Conservation (phyloP, 352 stramenopile species). For the Pythium myriotylum region DNA sequence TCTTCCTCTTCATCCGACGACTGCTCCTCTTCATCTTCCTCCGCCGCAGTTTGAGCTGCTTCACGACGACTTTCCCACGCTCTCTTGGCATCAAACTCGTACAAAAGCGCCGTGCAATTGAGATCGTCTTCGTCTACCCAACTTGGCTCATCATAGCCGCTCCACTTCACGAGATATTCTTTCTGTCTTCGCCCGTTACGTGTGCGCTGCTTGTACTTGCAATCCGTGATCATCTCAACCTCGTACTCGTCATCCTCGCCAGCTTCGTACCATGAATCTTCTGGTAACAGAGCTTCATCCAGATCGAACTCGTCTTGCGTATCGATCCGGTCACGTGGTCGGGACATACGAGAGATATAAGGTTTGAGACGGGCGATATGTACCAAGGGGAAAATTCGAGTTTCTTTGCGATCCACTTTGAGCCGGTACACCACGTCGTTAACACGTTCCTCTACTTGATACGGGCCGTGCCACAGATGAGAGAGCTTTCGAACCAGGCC, state of each 20-base stretch:
- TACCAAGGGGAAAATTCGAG: not conserved
- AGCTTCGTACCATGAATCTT: slow-evolving; percentile 16
- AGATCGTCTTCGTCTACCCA: too few species aligned
- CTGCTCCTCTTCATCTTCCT: too few species aligned
- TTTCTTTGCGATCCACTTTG: not conserved
- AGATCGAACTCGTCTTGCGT: not conserved
- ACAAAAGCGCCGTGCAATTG: too few species aligned
- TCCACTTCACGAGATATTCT: slow-evolving; percentile 33
- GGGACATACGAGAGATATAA: not conserved
- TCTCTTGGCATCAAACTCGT: too few species aligned
- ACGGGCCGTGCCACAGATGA: slow-evolving; percentile 18
- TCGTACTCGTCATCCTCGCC: slow-evolving; percentile 13
- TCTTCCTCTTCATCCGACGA: too few species aligned
- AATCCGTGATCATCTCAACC: slow-evolving; percentile 15
- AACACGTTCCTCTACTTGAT: slow-evolving; percentile 4
- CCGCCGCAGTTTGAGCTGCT: too few species aligned
- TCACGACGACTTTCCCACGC: too few species aligned
- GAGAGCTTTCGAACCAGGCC: slow-evolving; percentile 8
- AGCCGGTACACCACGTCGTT: slow-evolving; percentile 12
- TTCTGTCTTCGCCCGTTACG: slow-evolving; percentile 20
- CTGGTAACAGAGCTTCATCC: slow-evolving; percentile 13
- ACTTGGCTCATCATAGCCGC: slow-evolving; percentile 19
- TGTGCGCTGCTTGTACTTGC: not conserved
- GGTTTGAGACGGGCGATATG: slow-evolving; percentile 17
- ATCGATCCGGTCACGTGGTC: not conserved